Base-by-base conservation (phyloP, 352 stramenopile genomes). In the Elongisporangium anandrum region DNA sequence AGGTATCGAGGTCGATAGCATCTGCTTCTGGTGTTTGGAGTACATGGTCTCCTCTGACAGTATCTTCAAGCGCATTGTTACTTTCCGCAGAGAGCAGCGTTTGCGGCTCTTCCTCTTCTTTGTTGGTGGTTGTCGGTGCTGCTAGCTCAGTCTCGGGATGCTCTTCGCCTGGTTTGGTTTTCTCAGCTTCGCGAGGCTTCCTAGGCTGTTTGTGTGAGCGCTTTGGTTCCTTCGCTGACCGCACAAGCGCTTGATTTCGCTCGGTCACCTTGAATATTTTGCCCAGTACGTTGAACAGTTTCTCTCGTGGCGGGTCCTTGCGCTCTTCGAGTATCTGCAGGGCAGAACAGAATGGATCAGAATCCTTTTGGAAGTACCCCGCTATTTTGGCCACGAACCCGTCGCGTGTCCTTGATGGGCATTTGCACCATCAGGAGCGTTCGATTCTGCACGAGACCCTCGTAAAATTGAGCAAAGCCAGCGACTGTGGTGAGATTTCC, bases 201-300 rank as follows among this genome's bases (percentile, higher is more conserved):
- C 29, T 41, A 8, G 9, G 1, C 13, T 8, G 29, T 15, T 41
- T 41, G 29, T 41, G 29, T 15, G 29, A 41, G 4, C 50, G 19
- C 60, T 64, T 68, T 19, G 58, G 48, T 22, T 70, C 53, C 52
- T 65, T 70, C 17, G 50, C 23, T 19, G 65, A 57, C 29, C 59
- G 65, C 3, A 52, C 60, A 12, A 64, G 51, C 9, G 29, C 20
- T 39, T 90, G 79, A 47, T 91, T 91, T 22, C 75, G 72, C 58
- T 91, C 81, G 0, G 77, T 89, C 41, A 72, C 63, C 57, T 88
- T 87, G 65, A 88, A 91, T 52, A 89, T 92, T 52, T 87, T 86
- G 19, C 69, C 79, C 21, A 92, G 45, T 24, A 90, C 79, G 22
- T 77, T 76, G 51, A 92, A 92, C 16, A 92, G 76, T 53, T 85